Percentiles rank a stretch among this genome's conserved stretches.
These are phyloP conservation scores for Mrakia gelida DNA, from an alignment of 768 basidiomycete species.

Conservation along the genomic window DNA sequence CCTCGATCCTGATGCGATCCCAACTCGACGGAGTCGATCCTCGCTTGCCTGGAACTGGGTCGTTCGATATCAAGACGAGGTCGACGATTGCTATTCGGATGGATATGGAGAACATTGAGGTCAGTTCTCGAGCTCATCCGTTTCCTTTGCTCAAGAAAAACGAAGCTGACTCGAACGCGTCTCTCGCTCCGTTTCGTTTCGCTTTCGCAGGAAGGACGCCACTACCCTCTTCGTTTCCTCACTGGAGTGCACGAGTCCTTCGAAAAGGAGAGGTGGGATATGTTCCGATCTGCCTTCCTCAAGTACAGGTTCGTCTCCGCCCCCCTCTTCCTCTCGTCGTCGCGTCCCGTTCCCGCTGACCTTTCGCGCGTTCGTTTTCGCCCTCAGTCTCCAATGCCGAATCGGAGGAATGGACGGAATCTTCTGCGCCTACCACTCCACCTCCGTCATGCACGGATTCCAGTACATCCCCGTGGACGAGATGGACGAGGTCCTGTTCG, in stretches of 20 bases:
- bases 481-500: conserved; percentile 80
- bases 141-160: neutral
- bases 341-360: neutral
- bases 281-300: conserved; percentile 87
- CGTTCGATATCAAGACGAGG: conserved; percentile 95
- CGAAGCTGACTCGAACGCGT: neutral
- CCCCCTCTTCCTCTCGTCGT: neutral
- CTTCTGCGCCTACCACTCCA: conserved; percentile 57
- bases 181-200: neutral
- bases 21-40: conserved; percentile 83
- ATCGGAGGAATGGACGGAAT: conserved; percentile 98
- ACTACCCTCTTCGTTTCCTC: conserved; percentile 64
- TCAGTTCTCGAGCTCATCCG: conserved; percentile 38
- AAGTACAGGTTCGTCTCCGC: conserved; percentile 69
- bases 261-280: conserved; percentile 82
- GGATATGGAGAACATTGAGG: conserved; percentile 78
- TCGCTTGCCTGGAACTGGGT: conserved; percentile 78
- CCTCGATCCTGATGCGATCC: conserved; percentile 78
- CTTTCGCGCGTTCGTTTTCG: neutral
- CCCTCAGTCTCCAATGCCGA: conserved; percentile 79
- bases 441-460: conserved; percentile 81
- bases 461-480: conserved; percentile 83
- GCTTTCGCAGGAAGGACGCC: conserved; percentile 63
- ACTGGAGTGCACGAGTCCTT: conserved; percentile 71
- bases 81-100: conserved; percentile 77